Evolutionary conservation across 257 asterid species (phyloP).

Genomic region (Solanum etuberosum): DNA sequence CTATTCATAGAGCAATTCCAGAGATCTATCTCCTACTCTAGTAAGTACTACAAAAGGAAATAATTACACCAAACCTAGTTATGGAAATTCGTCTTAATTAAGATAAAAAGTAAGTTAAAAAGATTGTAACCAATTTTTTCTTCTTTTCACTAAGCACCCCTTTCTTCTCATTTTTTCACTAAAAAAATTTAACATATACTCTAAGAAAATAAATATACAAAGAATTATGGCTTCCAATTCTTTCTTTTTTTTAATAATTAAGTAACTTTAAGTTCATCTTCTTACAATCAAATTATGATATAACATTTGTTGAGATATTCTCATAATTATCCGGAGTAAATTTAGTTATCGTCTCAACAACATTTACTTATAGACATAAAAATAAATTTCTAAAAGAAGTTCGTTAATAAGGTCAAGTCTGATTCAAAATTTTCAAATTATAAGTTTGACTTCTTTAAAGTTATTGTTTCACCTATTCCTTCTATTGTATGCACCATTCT

Average conservation of each 20-base stretch:
- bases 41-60: neutral
- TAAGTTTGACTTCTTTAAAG: neutral
- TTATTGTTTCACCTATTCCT: neutral
- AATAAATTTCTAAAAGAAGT: neutral
- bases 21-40: neutral
- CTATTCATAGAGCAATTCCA: neutral
- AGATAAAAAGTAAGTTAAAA: neutral
- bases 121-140: neutral
- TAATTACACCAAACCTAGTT: neutral
- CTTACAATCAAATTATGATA: no score
- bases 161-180: no score
- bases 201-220: no score
- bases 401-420: neutral
- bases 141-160: neutral
- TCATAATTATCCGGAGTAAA: no score
- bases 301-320: no score
- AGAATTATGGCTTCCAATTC: no score
- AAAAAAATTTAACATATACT: neutral
- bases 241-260: no score
- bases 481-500: neutral
- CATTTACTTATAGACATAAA: no score
- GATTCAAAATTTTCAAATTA: neutral
- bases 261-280: no score
- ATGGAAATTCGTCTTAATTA: neutral
- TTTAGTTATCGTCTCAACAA: no score